Percentiles rank a stretch among this genome's conserved stretches.
These are phyloP conservation scores for Prunus davidiana DNA, from an alignment of 306 rosid genomes.

Conservation along the genomic window DNA sequence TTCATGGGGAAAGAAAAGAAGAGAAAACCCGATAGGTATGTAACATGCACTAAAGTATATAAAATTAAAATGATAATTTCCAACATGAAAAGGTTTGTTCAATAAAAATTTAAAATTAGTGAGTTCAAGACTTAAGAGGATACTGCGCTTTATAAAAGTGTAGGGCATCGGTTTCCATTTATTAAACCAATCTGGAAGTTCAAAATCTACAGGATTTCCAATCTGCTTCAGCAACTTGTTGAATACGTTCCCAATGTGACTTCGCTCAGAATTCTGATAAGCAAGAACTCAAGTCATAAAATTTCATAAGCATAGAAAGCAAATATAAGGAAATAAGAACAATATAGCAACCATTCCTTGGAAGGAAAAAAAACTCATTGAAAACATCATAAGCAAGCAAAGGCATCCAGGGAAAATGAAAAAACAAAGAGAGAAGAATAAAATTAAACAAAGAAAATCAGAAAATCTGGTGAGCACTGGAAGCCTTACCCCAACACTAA, in stretches of 20 bases:
- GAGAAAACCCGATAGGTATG: background rate
- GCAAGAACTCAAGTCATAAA: constrained; percentile 20
- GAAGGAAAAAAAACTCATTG: background rate
- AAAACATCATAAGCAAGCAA: background rate
- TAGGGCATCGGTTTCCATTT: constrained; percentile 59
- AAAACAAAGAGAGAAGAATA: background rate
- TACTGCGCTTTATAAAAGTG: constrained; percentile 85
- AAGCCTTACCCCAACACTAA: background rate
- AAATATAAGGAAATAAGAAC: background rate
- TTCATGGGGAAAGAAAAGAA: background rate
- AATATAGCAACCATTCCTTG: background rate
- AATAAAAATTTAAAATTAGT: background rate
- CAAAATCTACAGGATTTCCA: constrained; percentile 76
- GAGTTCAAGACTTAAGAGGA: constrained; percentile 41
- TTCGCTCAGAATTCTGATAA: constrained; percentile 59
- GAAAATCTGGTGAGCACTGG: background rate
- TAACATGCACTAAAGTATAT: background rate
- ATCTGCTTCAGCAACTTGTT: constrained; percentile 66
- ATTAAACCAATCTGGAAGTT: constrained; percentile 71
- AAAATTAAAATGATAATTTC: background rate
- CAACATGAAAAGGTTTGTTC: background rate
- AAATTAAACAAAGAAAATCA: background rate
- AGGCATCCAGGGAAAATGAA: background rate
- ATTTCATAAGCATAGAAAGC: background rate
- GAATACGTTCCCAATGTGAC: constrained; percentile 53